Percentiles rank a stretch among this genome's conserved stretches.
Evolutionary conservation across 23 red algal genomes (phyloP).

Genomic region (Agarophyton chilense): DNA sequence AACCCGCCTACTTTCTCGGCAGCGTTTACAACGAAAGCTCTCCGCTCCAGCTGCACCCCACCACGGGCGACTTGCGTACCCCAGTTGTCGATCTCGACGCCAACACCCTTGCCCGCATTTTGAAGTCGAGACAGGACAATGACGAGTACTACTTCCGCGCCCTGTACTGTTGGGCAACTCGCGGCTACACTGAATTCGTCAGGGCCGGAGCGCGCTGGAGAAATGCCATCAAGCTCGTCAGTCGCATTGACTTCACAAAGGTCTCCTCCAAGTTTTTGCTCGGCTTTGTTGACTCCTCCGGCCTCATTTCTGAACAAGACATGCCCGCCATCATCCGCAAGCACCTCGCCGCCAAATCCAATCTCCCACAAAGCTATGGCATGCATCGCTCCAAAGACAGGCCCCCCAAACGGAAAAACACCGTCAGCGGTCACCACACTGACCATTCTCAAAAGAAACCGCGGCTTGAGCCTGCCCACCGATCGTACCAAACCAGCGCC

Average conservation of each 20-base stretch:
- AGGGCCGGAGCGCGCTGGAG: not conserved
- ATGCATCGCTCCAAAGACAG: not conserved
- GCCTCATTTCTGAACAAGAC: not conserved
- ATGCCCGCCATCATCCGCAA: not conserved
- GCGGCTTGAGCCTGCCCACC: not conserved
- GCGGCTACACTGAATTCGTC: not conserved
- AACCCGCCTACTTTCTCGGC: slow-evolving; percentile 3
- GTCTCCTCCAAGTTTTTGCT: slow-evolving; percentile 21
- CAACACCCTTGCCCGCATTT: not conserved
- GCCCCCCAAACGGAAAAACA: not conserved
- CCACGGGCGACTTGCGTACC: not conserved
- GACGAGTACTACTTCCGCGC: slow-evolving; percentile 29
- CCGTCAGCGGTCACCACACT: not conserved
- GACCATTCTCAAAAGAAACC: not conserved
- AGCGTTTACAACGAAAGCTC: not conserved
- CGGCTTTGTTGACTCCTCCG: slow-evolving; percentile 15
- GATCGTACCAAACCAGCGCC: not conserved
- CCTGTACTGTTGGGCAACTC: slow-evolving; percentile 16
- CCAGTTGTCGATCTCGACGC: not conserved
- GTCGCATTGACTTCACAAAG: slow-evolving; percentile 6
- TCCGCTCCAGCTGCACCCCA: not conserved
- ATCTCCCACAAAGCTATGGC: slow-evolving; percentile 5
- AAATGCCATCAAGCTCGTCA: not conserved
- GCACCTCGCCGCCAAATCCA: slow-evolving; percentile 14
- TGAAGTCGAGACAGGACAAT: not conserved